A percentile compares a stretch with the other conserved stretches of the same genome.
phyloP scores from a whole-genome alignment of 2,329 filamentous ascomycete species.

The Cadophora luteo-olivacea region DNA sequence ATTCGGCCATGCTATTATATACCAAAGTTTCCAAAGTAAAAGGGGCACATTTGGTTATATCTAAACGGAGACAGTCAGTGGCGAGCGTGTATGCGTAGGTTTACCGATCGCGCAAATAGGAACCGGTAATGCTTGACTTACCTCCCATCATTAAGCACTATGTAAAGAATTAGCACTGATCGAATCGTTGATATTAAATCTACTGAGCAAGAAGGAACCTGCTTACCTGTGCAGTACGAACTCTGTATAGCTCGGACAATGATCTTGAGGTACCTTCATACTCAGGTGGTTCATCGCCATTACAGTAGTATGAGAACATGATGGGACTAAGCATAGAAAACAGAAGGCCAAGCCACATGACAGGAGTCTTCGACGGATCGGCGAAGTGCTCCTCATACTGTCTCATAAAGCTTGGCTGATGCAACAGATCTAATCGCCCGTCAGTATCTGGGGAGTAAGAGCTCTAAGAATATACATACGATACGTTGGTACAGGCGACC shows the following conservation, averaged over 20 bases:
- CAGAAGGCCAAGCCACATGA: constrained; percentile 81
- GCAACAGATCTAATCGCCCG: constrained; percentile 67
- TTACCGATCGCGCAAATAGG: neutral
- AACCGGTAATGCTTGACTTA: neutral
- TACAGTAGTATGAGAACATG: constrained; percentile 76
- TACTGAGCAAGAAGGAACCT: too few relatives aligned
- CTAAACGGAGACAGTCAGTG: constrained; percentile 50
- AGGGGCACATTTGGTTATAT: constrained; percentile 68
- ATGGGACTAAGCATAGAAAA: constrained; percentile 78
- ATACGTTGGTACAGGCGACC: constrained; percentile 60
- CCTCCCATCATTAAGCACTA: constrained; percentile 74
- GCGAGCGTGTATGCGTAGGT: neutral
- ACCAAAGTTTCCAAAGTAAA: constrained; percentile 78
- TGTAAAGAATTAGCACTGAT: neutral
- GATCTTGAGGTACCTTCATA: constrained; percentile 66
- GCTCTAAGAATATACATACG: constrained; percentile 21
- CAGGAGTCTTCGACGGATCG: constrained; percentile 70
- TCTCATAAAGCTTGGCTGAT: constrained; percentile 79
- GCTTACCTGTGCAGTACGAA: constrained; percentile 68
- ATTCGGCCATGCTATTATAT: constrained; percentile 76
- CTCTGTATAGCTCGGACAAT: constrained; percentile 66
- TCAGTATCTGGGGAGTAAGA: neutral
- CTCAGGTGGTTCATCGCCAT: constrained; percentile 77
- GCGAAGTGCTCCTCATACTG: constrained; percentile 61
- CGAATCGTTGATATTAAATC: too few relatives aligned